Percentiles rank a stretch among this genome's conserved stretches.
Evolutionary conservation across 2,329 filamentous ascomycete genomes (phyloP).

Genomic region (Fonsecaea multimorphosa): DNA sequence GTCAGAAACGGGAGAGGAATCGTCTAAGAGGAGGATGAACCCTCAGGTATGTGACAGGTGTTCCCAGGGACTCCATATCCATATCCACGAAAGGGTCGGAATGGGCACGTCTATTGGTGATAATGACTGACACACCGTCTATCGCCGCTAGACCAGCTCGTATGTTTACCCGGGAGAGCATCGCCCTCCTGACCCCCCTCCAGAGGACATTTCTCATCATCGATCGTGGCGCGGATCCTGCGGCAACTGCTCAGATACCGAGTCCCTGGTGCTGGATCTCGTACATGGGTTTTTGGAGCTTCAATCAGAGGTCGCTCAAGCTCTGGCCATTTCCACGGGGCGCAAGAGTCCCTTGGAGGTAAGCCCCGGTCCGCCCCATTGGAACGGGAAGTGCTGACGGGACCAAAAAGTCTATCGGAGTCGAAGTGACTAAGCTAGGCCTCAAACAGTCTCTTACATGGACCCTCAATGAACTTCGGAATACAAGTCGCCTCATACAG

Average conservation of each 20-base stretch:
- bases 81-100: background rate
- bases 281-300: slow-evolving; percentile 35
- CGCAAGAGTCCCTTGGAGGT: slow-evolving; percentile 28
- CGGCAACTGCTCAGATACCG: slow-evolving; percentile 32
- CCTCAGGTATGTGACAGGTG: slow-evolving; percentile 26
- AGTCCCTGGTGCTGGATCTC: slow-evolving; percentile 31
- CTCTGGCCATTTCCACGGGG: slow-evolving; percentile 23
- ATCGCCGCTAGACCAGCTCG: slow-evolving; percentile 18
- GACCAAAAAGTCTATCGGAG: slow-evolving; percentile 21
- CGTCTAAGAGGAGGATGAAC: slow-evolving; percentile 18
- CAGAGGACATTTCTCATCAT: slow-evolving; percentile 14
- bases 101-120: slow-evolving; percentile 6
- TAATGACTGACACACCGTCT: slow-evolving; percentile 17
- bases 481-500: slow-evolving; percentile 30
- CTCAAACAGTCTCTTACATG: slow-evolving; percentile 36
- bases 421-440: slow-evolving; percentile 35
- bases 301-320: slow-evolving; percentile 32
- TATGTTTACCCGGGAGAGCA: slow-evolving; percentile 25
- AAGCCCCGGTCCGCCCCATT: slow-evolving; percentile 19
- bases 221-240: slow-evolving; percentile 27
- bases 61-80: background rate
- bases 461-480: slow-evolving; percentile 32
- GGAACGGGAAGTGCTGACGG: slow-evolving; percentile 27
- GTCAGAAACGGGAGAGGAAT: slow-evolving; percentile 14
- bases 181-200: slow-evolving; percentile 11